Base-by-base conservation (phyloP, 2,329 filamentous ascomycete genomes). In the Penicillium occitanis region DNA sequence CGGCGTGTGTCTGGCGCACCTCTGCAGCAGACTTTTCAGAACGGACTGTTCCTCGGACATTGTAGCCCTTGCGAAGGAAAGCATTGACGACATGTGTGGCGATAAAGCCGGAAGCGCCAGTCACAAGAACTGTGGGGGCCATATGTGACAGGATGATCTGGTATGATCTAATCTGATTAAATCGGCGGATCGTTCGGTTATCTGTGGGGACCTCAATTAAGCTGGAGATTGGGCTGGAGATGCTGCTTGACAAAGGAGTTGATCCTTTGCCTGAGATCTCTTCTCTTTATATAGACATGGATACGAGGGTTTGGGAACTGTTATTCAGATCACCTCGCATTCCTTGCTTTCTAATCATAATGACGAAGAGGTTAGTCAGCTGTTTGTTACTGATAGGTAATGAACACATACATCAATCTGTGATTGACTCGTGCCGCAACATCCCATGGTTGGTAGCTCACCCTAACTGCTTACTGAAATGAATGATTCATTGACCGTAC, bases 31-130 rank as follows among this genome's bases (percentile, higher is more conserved):
- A 87, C 48, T 82, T 80, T 68, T 84, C 80, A 2, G 83, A 85
- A 37, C 86, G 82, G 13, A 88, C 86, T 11, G 85, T 88, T 4
- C 85, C 86, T 30, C 87, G 85, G 40, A 88, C 85, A 6, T 82
- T 83, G 70, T 64, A 64, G n/a, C 62, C 53, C 11, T 33, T 35
- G 8, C n/a, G 28, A 5, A 88, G 80, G n/a, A 87, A 81, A 17
- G 80, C 74, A 66, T 86, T 84, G 17, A 88, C 80, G 13, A 85
- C 82, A 70, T 87, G 85, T 28, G 85, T 84, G 66, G 86, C 86
- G 66, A 88, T 86, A 76, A 88, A 88, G 76, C 86, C 86, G 37
- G 51, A 57, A 17, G 62, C 51, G 30, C 62, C 62, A 4, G 62
- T 64, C 3, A 64, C 50, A 30, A 64, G 40, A 17, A 64, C 25